Conservation (phyloP, 1,284 basidiomycete species). For the Apiotrichum domesticum region DNA sequence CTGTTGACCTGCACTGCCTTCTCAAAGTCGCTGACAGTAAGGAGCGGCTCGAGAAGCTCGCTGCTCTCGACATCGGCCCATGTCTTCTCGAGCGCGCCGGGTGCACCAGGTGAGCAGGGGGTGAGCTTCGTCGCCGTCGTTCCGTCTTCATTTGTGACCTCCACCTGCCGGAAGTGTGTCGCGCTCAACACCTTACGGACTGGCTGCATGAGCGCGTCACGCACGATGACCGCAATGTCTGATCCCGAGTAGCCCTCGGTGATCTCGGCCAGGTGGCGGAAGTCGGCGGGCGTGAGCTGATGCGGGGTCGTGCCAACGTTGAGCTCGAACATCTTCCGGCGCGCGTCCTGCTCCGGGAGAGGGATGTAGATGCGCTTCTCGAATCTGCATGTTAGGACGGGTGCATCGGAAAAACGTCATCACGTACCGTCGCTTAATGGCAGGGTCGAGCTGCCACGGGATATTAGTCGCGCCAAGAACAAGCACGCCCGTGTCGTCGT, state of each 20-base stretch:
- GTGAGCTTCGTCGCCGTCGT: slow-evolving; percentile 60
- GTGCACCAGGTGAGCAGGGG: slow-evolving; percentile 91
- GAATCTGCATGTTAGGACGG: slow-evolving; percentile 54
- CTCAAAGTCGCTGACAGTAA: slow-evolving; percentile 76
- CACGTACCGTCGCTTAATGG: slow-evolving; percentile 89
- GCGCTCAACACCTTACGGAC: slow-evolving; percentile 93
- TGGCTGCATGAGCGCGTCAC: slow-evolving; percentile 97
- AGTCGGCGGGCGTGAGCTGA: slow-evolving; percentile 71
- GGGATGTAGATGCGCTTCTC: slow-evolving; percentile 99
- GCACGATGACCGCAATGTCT: slow-evolving; percentile 90
- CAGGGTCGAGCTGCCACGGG: slow-evolving; percentile 93
- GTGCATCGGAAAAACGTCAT: slow-evolving; percentile 37
- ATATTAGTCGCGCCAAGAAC: slow-evolving; percentile 99
- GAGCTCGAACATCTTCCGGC: slow-evolving; percentile 91
- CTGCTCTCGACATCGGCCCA: slow-evolving; percentile 93
- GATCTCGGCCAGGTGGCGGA: slow-evolving; percentile 69
- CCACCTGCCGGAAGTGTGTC: slow-evolving; percentile 78
- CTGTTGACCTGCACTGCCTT: slow-evolving; percentile 73
- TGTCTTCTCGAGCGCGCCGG: slow-evolving; percentile 75
- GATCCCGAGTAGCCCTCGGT: slow-evolving; percentile 95
- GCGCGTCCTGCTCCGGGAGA: slow-evolving; percentile 87
- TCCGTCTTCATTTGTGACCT: slow-evolving; percentile 45
- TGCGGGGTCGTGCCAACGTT: slow-evolving; percentile 93
- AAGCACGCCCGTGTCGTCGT: slow-evolving; percentile 94
- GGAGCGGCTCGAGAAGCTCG: slow-evolving; percentile 77